Percentiles rank a stretch among this genome's conserved stretches.
These are phyloP conservation scores for Globisporangium apiculatum DNA, from an alignment of 352 stramenopile genomes.

Conservation along the genomic window DNA sequence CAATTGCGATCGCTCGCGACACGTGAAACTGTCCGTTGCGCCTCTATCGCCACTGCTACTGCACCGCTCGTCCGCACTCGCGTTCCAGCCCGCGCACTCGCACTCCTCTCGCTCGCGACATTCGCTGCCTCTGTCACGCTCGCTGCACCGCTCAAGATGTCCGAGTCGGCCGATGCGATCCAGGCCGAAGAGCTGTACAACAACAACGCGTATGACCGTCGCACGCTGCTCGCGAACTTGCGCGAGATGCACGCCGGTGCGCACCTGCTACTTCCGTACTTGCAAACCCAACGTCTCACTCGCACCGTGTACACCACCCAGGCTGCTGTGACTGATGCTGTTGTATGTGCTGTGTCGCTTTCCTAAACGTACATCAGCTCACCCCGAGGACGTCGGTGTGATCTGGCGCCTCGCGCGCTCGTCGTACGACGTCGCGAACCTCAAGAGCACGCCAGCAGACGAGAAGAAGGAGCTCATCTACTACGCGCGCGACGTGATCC, in stretches of 20 bases:
- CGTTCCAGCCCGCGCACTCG: conserved; percentile 8
- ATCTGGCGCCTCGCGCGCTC: conserved; percentile 59
- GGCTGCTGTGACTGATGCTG: not conserved
- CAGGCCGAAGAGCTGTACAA: conserved; percentile 80
- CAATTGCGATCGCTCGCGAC: conserved; percentile 10
- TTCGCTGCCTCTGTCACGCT: conserved; percentile 10
- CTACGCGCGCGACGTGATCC: conserved; percentile 51
- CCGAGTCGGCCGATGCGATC: conserved; percentile 57
- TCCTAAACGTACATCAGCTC: conserved; percentile 5
- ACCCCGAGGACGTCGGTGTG: conserved; percentile 49
- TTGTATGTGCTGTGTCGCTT: not conserved
- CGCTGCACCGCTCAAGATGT: conserved; percentile 20
- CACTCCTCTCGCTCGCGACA: conserved; percentile 18
- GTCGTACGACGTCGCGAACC: conserved; percentile 56
- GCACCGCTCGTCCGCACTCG: conserved; percentile 1
- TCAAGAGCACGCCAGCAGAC: conserved; percentile 41
- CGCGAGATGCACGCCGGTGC: conserved; percentile 43
- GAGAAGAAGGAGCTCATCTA: conserved; percentile 77
- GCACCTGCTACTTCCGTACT: not conserved
- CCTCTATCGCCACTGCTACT: not conserved
- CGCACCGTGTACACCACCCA: too few relatives aligned
- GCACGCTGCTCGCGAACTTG: conserved; percentile 54
- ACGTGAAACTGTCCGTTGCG: conserved; percentile 8
- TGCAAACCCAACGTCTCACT: not conserved
- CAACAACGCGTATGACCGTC: conserved; percentile 63